Percentiles rank a stretch among this genome's conserved stretches.
phyloP scores from a whole-genome alignment of 441 rosid species.

The Metrosideros polymorpha region DNA sequence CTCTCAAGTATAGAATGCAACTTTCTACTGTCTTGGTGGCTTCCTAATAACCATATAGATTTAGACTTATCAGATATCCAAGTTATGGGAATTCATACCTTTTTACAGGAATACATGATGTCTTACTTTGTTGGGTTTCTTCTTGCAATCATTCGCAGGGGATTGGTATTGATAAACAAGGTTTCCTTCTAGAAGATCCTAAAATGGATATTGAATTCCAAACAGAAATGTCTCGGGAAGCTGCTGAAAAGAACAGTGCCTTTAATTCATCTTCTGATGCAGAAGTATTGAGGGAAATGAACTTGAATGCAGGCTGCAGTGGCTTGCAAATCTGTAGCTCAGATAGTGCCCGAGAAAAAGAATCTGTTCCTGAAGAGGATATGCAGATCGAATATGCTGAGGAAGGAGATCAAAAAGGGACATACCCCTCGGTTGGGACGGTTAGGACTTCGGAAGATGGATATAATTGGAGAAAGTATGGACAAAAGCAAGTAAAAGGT shows the following conservation, averaged over 20 bases:
- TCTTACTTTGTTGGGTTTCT: background rate
- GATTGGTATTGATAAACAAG: slow-evolving; percentile 11
- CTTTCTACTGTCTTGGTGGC: background rate
- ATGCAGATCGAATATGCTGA: background rate
- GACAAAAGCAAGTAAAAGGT: slow-evolving; percentile 96
- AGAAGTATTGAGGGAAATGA: slow-evolving; percentile 10
- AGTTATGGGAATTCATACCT: background rate
- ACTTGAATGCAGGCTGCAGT: slow-evolving; percentile 2
- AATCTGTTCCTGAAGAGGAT: slow-evolving; percentile 15
- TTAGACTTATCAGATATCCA: background rate
- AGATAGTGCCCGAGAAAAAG: slow-evolving; percentile 13
- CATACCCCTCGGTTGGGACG: slow-evolving; percentile 15
- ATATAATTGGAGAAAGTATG: slow-evolving; percentile 92
- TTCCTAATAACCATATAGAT: background rate
- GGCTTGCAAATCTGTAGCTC: slow-evolving; percentile 17
- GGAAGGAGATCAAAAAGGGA: slow-evolving; percentile 22
- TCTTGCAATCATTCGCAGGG: slow-evolving; percentile 15
- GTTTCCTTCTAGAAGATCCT: slow-evolving; percentile 8
- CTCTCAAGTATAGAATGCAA: background rate
- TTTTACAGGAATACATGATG: background rate
- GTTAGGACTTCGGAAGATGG: slow-evolving; percentile 52
- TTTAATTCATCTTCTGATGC: slow-evolving; percentile 13
- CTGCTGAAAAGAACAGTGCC: slow-evolving; percentile 6
- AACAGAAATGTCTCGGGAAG: slow-evolving; percentile 19
- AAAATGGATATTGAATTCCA: slow-evolving; percentile 28